Evolutionary conservation across 768 basidiomycete species (phyloP), one percentile per base, ranked within the genome.

Genomic region (Mycena galericulata): DNA sequence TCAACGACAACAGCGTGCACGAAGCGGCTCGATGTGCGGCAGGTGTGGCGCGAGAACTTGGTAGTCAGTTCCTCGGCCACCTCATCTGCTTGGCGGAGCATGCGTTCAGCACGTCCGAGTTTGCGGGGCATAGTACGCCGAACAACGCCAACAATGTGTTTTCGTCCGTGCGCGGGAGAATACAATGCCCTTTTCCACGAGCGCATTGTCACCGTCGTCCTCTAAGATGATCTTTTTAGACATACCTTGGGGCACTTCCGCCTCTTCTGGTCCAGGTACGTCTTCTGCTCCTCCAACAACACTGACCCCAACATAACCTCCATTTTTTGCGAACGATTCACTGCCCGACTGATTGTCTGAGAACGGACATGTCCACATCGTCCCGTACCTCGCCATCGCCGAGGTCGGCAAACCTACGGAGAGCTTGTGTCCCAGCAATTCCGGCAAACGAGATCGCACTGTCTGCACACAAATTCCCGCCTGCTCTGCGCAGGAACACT

Each of bases 391-490:
- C 70, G 95, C 96, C 36, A 82, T 98, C 32, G 94, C 91, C 80
- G 99, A 99, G 80, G 87, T 97, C 43, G 97, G 98, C 64, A 98
- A 97, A 79, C 98, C 97, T 2, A 94, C 92, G 9, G 98, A 99
- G 82, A 89, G 95, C 54, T 89, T 89, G 40, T 88, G 96, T 10
- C 98, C 98, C 47, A 97, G 98, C 58, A 99, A 99, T 82, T 89
- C 98, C 77, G 97, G 98, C 74, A 99, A 99, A 82, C 93, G 97
- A 80, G 98, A 99, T 96, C 95, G 43, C 98, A 99, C n/a, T n/a
- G n/a, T n/a, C n/a, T n/a, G n/a, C n/a, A n/a, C n/a, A n/a, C n/a
- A n/a, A n/a, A n/a, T n/a, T n/a, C n/a, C n/a, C n/a, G n/a, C n/a
- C n/a, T n/a, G n/a, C n/a, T n/a, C n/a, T n/a, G n/a, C n/a, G n/a